Evolutionary conservation across 2,329 filamentous ascomycete species (phyloP).

Genomic region (Calonectria henricotiae): DNA sequence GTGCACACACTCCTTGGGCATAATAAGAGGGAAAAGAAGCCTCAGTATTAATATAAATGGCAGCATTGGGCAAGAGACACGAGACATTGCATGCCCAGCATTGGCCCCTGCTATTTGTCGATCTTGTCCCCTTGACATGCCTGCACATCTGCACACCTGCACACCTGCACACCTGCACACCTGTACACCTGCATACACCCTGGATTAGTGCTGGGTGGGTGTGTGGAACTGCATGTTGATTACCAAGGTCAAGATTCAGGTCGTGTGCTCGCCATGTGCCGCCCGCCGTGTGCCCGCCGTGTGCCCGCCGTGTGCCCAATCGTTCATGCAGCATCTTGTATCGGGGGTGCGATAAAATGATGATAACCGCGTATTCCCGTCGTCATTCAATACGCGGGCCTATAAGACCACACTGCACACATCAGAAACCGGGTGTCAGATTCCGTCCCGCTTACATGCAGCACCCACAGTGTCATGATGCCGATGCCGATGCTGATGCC

Average conservation of each 20-base stretch:
- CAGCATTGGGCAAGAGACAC: not conserved
- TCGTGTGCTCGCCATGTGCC: too few relatives aligned
- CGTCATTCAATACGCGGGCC: too few relatives aligned
- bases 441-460: not conserved
- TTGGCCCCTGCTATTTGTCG: not conserved
- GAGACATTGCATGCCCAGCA: constrained; percentile 5
- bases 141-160: not conserved
- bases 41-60: not conserved
- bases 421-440: not conserved
- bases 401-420: not conserved
- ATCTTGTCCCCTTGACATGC: not conserved
- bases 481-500: too few relatives aligned
- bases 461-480: not conserved
- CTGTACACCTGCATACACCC: not conserved
- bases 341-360: not conserved
- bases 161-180: too few relatives aligned
- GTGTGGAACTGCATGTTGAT: too few relatives aligned
- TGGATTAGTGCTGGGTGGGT: too few relatives aligned
- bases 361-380: not conserved
- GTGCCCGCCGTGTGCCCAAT: too few relatives aligned
- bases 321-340: too few relatives aligned
- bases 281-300: too few relatives aligned
- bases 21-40: not conserved
- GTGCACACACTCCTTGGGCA: too few relatives aligned
- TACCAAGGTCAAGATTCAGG: too few relatives aligned